Percentiles rank a stretch among this genome's conserved stretches.
Evolutionary conservation across 108 stramenopile genomes (phyloP).

Genomic region (Ochromonas danica): DNA sequence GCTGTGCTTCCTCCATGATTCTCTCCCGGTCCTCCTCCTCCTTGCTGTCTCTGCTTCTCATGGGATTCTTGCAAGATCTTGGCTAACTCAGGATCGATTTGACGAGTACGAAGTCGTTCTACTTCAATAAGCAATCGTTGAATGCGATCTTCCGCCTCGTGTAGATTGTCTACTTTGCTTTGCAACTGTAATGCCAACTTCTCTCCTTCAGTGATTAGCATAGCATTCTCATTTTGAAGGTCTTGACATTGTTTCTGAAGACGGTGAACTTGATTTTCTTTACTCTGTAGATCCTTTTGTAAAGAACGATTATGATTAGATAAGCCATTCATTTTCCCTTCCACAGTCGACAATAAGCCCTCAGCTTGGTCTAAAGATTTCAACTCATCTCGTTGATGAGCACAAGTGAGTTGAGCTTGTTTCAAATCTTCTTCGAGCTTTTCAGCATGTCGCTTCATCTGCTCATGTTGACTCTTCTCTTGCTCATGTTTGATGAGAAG

Average conservation of each 20-base stretch:
- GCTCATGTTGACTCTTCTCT: slow-evolving; percentile 15
- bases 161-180: slow-evolving; percentile 16
- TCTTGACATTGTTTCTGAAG: slow-evolving; percentile 16
- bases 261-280: slow-evolving; percentile 16
- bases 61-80: slow-evolving; percentile 20
- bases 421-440: slow-evolving; percentile 16
- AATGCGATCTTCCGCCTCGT: neutral
- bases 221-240: slow-evolving; percentile 16
- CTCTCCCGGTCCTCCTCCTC: slow-evolving; percentile 12
- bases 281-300: slow-evolving; percentile 16
- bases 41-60: slow-evolving; percentile 9
- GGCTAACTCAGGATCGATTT: slow-evolving; percentile 28
- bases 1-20: slow-evolving; percentile 14
- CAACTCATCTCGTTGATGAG: slow-evolving; percentile 15
- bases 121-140: slow-evolving; percentile 10
- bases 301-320: slow-evolving; percentile 17
- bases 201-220: slow-evolving; percentile 15
- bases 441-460: slow-evolving; percentile 15
- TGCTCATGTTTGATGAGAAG: slow-evolving; percentile 15
- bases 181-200: slow-evolving; percentile 15
- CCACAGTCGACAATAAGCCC: slow-evolving; percentile 13
- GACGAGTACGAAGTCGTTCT: slow-evolving; percentile 23
- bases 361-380: slow-evolving; percentile 16
- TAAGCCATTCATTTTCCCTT: slow-evolving; percentile 16
- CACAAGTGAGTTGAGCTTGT: slow-evolving; percentile 15